Percentiles rank a stretch among this genome's conserved stretches.
Conservation (phyloP, 805 yeast species). For the Debaryomyces castellii region DNA sequence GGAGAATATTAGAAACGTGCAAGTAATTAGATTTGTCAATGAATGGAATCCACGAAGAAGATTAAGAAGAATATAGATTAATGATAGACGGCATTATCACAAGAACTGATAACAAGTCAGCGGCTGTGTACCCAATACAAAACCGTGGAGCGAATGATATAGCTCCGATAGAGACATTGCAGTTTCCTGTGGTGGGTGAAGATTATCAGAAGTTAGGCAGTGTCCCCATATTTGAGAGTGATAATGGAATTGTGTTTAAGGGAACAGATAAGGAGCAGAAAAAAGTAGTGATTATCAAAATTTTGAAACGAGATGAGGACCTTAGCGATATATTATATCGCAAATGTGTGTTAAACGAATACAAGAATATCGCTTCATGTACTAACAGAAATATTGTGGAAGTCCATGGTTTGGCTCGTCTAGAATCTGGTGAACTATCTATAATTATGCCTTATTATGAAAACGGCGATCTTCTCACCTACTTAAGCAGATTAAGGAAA, state of each 20-base stretch:
- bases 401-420: conserved; percentile 21
- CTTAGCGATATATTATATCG: conserved; percentile 15
- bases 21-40: neutral
- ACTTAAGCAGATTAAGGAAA: conserved; percentile 39
- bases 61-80: neutral
- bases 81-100: neutral
- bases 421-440: conserved; percentile 22
- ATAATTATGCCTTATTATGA: conserved; percentile 43
- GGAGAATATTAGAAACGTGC: neutral
- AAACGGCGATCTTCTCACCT: conserved; percentile 49
- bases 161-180: neutral
- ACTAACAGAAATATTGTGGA: conserved; percentile 27
- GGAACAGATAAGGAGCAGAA: conserved; percentile 23
- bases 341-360: conserved; percentile 28
- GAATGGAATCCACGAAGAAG: neutral
- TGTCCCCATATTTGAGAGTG: conserved; percentile 41
- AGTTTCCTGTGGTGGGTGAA: conserved; percentile 14
- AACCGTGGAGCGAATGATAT: neutral
- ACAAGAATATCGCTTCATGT: conserved; percentile 24
- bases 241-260: conserved; percentile 37
- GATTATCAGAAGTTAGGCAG: conserved; percentile 25
- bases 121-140: neutral
- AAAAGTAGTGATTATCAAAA: conserved; percentile 28
- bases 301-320: conserved; percentile 20
- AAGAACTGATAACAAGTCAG: neutral